Percentiles rank a stretch among this genome's conserved stretches.
These are phyloP conservation scores for Scedosporium minutisporum DNA, from an alignment of 2,329 filamentous ascomycete genomes.

Conservation along the genomic window DNA sequence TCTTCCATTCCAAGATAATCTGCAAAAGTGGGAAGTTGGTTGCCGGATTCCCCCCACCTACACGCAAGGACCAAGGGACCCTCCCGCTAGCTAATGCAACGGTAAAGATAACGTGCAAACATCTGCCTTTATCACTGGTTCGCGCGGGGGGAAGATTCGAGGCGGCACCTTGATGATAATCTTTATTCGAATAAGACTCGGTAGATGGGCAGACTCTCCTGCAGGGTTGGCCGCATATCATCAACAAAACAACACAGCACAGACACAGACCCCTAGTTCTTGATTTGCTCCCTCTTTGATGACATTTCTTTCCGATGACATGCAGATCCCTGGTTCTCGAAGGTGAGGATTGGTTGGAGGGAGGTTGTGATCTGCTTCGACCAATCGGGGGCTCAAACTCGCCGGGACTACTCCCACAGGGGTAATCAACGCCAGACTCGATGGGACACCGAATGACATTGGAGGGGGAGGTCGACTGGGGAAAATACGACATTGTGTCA, in stretches of 20 bases:
- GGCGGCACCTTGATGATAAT: background rate
- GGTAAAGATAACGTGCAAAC: background rate
- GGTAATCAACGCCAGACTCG: background rate
- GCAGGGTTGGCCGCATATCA: no score
- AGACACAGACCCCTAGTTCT: no score
- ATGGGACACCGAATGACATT: conserved; percentile 1
- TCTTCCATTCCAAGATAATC: background rate
- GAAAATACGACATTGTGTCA: background rate
- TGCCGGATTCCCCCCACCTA: background rate
- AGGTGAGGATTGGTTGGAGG: background rate
- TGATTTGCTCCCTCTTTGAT: no score
- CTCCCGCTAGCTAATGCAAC: background rate
- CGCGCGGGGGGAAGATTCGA: background rate
- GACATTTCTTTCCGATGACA: no score
- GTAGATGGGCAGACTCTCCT: no score
- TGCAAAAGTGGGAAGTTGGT: background rate
- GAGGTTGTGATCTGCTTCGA: background rate
- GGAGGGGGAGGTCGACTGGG: background rate
- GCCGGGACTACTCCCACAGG: background rate
- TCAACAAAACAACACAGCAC: no score
- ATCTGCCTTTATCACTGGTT: background rate
- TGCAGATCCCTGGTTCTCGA: no score
- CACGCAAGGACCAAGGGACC: background rate
- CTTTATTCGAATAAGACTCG: background rate
- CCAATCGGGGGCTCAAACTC: background rate